Base-by-base conservation (phyloP, 2,329 filamentous ascomycete species). In the Pseudogymnoascus sp. region DNA sequence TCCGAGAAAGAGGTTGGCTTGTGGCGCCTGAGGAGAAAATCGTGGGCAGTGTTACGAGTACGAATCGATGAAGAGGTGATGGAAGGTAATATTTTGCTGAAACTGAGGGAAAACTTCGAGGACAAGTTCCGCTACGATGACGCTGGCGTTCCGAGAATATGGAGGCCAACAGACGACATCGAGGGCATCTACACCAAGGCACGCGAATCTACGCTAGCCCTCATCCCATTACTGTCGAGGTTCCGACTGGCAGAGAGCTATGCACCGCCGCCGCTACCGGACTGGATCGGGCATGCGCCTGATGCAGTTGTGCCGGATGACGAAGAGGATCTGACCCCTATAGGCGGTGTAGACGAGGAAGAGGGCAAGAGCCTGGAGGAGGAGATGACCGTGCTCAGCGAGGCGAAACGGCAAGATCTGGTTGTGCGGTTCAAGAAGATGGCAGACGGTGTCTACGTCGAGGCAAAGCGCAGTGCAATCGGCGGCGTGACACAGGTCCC, bases 81-180 rank as follows among this genome's bases (percentile, higher is more conserved):
- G 85, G 94, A 97, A 75, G 92, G 92, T 68, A 99, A 97, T 70
- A 85, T 99, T 59, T 77, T 97, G 33, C 79, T 97, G 66, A 99
- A 99, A 77, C 82, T 99, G 58, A 85, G 94, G 34, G 94, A 99
- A 74, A 97, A 96, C 76, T 99, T 99, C 66, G 94, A 99, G 74
- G 94, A 99, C 76, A 96, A 96, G 74, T 99, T 99, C 82, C 87
- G 94, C 64, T 99, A 99, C 69, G 94, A 99, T 68, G 92, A 96
- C 62, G 85, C 85, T 5, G 94, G 94, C 23, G 94, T 99, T 3
- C 94, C 94, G 4, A 83, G 94, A 62, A 96, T 99, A 73, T 99
- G 94, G 94, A 85, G 92, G 21, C 94, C 94, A 1, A 92, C 87
- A 1, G 94, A 99, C 71, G 94, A 99, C 70, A 99, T 99, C 63